Evolutionary conservation across 371 early-diverging fungal species (phyloP).

Genomic region (Saksenaea vasiformis): DNA sequence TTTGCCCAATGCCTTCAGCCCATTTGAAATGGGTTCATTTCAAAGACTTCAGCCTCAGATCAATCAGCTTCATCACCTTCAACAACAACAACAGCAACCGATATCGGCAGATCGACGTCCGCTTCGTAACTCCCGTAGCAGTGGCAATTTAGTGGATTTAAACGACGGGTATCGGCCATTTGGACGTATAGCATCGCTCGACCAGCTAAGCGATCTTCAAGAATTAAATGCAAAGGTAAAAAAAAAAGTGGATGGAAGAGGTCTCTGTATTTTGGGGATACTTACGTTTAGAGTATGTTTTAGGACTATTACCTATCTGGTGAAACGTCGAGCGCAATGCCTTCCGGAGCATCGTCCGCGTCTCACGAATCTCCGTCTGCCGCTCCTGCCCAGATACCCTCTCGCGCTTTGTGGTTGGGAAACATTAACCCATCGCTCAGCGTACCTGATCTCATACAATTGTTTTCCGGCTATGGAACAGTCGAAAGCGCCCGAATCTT

Average conservation of each 20-base stretch:
- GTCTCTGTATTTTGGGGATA: neutral
- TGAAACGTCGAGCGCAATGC: neutral
- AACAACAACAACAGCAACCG: constrained; percentile 13
- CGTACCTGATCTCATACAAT: constrained; percentile 73
- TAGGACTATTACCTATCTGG: neutral
- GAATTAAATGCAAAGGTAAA: neutral
- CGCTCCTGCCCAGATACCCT: constrained; percentile 48
- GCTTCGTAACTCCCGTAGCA: constrained; percentile 12
- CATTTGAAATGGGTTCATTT: constrained; percentile 4
- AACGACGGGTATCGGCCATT: constrained; percentile 1
- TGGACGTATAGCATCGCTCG: neutral
- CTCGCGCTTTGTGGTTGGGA: constrained; percentile 92
- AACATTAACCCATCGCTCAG: constrained; percentile 83
- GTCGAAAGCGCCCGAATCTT: constrained; percentile 90
- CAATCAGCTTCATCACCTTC: constrained; percentile 7
- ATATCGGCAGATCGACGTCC: neutral
- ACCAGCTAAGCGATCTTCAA: constrained; percentile 3
- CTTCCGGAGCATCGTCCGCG: constrained; percentile 7
- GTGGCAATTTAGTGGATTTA: constrained; percentile 9
- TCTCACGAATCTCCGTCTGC: constrained; percentile 19
- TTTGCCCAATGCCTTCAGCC: neutral
- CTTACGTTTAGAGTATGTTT: neutral
- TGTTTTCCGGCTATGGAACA: constrained; percentile 86
- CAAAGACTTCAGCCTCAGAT: constrained; percentile 1
- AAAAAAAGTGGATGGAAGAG: neutral